Conservation (phyloP, 768 basidiomycete species). For the Mycena alexandri region DNA sequence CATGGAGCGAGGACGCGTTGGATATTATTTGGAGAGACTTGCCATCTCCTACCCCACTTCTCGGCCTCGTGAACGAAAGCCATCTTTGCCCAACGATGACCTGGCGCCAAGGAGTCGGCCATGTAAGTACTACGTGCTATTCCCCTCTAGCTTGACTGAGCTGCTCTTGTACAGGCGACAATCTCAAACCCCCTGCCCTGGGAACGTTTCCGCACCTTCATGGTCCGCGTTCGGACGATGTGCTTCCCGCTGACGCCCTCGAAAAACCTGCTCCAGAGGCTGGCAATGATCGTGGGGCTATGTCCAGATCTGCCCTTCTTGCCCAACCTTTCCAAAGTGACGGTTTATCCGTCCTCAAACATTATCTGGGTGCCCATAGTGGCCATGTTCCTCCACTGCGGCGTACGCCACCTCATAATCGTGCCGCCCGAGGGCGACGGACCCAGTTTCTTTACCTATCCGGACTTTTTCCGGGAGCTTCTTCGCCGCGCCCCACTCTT, state of each 20-base stretch:
- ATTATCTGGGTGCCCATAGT: background rate
- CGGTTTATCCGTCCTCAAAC: background rate
- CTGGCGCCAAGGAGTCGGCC: background rate
- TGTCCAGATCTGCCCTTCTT: conserved; percentile 16
- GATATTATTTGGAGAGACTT: conserved; percentile 15
- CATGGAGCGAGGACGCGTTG: conserved; percentile 13
- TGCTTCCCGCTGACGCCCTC: background rate
- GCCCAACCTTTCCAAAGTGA: background rate
- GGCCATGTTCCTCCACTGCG: conserved; percentile 13
- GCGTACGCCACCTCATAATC: conserved; percentile 8
- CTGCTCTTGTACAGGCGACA: conserved; percentile 1
- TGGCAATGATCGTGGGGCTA: conserved; percentile 8
- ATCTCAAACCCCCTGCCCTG: conserved; percentile 12
- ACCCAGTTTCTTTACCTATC: conserved; percentile 20
- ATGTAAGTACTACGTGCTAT: conserved; percentile 1
- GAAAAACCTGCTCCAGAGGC: background rate
- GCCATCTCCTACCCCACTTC: conserved; percentile 3
- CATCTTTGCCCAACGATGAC: conserved; percentile 3
- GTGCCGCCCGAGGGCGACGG: conserved; percentile 2
- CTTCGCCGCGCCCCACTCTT: conserved; percentile 5
- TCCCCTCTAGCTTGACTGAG: no score
- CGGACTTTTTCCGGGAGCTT: conserved; percentile 13
- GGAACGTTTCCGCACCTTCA: conserved; percentile 6
- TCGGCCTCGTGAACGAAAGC: background rate
- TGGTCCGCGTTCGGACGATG: background rate